Conservation (phyloP, 2,329 filamentous ascomycete species). For the Fusarium napiforme region DNA sequence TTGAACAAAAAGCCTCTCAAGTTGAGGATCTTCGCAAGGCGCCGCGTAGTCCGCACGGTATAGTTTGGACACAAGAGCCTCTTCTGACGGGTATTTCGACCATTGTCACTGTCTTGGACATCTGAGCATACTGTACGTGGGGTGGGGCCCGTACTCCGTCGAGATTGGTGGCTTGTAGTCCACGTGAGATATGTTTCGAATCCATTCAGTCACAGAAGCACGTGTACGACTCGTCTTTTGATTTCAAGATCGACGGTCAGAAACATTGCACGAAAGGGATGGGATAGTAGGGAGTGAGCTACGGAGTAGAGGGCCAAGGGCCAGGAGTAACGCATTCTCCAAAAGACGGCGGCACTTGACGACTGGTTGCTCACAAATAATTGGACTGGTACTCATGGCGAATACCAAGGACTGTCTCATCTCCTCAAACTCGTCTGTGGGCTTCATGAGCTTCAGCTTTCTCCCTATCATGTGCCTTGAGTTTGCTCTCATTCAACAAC, state of each 20-base stretch:
- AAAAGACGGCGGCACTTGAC: background rate
- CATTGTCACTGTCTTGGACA: background rate
- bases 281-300: background rate
- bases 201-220: conserved; percentile 6
- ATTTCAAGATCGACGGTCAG: conserved; percentile 6
- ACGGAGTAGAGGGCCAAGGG: background rate
- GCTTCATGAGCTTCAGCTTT: background rate
- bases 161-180: conserved; percentile 22
- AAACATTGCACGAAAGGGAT: background rate
- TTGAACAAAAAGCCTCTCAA: conserved; percentile 6
- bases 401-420: conserved; percentile 1
- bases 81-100: background rate
- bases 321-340: background rate
- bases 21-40: conserved; percentile 11
- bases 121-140: conserved; percentile 11
- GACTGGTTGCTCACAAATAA: background rate
- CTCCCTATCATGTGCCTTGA: background rate
- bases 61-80: background rate
- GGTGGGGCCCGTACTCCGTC: background rate
- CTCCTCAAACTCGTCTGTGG: background rate
- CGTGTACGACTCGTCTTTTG: conserved; percentile 18
- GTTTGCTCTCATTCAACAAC: background rate
- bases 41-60: conserved; percentile 7
- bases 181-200: conserved; percentile 33
- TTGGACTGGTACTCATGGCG: background rate